Evolutionary conservation across 768 basidiomycete species (phyloP), one percentile per base, ranked within the genome.

Genomic region (Panaeolus cyanescens): DNA sequence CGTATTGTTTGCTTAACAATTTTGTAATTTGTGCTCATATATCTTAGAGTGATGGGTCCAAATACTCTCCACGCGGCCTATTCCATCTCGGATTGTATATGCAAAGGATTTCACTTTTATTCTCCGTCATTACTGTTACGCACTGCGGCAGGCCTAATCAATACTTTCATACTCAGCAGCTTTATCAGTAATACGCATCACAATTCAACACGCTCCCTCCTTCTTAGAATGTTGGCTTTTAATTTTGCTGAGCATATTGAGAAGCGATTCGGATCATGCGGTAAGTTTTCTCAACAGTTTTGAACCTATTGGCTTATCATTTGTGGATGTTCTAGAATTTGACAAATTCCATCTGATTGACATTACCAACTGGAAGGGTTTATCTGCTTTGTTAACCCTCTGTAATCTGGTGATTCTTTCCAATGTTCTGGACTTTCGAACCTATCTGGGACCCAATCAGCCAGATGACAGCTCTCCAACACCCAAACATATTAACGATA

Each of bases 21-120:
- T 5, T 17, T 30, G 22, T 42, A 12, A 37, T 2, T 13, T n/a
- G 9, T 17, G 20, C 20, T 15, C n/a, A n/a, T n/a, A 72, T n/a
- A n/a, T n/a, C n/a, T n/a, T n/a, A n/a, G 72, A 32, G 54, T 68
- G 15, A 65, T 74, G 65, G 33, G 58, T 0, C 70, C 72, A 1
- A 65, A 65, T 15, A 65, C 55, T 4, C 33, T 61, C 0, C 68
- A 71, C 32, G 34, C 54, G 0, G 67, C 68, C 1, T 59, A 54
- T 15, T 67, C 67, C 0, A 32, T 59, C 1, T 60, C 61, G 2
- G 3, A 64, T 40, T 32, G 67, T 8, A 65, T 72, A 1, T 70
- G 65, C n/a, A 32, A 45, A 15, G 70, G 71, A 0, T 64, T 67
- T 2, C 71, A 72, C 45, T 72, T 62, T 30, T 69, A 69, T 39